These are phyloP conservation scores for Silene coronaria DNA, from an alignment of 179 eudicot species.

Conservation along the genomic window DNA sequence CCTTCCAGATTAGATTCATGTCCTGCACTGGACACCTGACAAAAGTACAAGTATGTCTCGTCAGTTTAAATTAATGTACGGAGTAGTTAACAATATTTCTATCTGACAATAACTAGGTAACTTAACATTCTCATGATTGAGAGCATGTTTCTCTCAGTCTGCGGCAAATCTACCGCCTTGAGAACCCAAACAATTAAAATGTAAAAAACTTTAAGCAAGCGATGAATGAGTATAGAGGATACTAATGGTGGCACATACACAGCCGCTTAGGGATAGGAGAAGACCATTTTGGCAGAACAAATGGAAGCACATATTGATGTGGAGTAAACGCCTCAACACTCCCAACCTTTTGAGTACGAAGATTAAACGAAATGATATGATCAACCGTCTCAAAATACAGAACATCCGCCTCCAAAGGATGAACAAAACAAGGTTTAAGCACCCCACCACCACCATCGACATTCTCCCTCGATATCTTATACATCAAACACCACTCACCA, in stretches of 20 bases:
- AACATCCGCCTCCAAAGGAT: not conserved
- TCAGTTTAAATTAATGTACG: too few species aligned
- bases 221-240: not conserved
- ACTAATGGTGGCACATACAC: not conserved
- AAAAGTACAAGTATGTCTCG: not conserved
- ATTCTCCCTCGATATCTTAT: not conserved
- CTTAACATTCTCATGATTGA: too few species aligned
- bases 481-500: conserved; percentile 1
- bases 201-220: too few species aligned
- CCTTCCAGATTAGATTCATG: not conserved
- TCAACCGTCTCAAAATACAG: not conserved
- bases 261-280: not conserved
- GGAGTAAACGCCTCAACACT: not conserved
- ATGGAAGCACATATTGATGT: not conserved
- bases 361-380: not conserved
- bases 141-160: too few species aligned
- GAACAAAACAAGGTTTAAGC: conserved; percentile 3
- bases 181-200: too few species aligned
- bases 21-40: conserved; percentile 1
- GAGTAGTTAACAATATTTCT: too few species aligned
- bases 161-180: too few species aligned
- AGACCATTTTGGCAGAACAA: conserved; percentile 10
- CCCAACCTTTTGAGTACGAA: not conserved
- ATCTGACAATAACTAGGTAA: too few species aligned
- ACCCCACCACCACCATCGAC: not conserved